Evolutionary conservation across 2,329 filamentous ascomycete genomes (phyloP).

Genomic region (Fusarium nisikadoi): DNA sequence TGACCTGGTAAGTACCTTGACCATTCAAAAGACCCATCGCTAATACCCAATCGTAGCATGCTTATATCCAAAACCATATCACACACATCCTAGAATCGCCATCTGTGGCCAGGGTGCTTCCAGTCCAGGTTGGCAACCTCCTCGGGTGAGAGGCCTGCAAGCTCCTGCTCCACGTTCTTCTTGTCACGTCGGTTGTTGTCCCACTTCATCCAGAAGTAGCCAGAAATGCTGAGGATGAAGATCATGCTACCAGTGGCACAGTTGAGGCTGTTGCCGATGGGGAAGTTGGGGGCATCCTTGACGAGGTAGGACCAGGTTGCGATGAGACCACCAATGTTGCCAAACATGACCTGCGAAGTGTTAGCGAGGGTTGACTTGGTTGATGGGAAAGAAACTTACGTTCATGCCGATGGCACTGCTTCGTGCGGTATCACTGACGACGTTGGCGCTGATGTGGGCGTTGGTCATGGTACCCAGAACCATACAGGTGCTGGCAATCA

Average conservation of each 20-base stretch:
- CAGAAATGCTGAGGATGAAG: constrained; percentile 59
- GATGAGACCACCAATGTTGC: constrained; percentile 70
- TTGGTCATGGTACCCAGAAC: constrained; percentile 70
- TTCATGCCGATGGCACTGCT: constrained; percentile 66
- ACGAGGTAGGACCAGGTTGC: constrained; percentile 73
- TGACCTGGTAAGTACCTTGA: not conserved
- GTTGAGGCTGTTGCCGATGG: constrained; percentile 73
- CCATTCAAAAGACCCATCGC: not conserved
- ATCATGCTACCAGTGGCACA: constrained; percentile 69
- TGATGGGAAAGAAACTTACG: constrained; percentile 21
- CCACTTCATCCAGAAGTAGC: constrained; percentile 69
- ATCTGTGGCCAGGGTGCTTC: constrained; percentile 74
- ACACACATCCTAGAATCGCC: constrained; percentile 50
- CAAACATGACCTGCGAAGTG: constrained; percentile 43
- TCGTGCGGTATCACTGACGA: constrained; percentile 73
- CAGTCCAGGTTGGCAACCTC: constrained; percentile 72
- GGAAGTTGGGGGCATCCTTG: constrained; percentile 71
- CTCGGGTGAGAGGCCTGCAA: constrained; percentile 64
- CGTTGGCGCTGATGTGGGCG: constrained; percentile 71
- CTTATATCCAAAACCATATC: not conserved
- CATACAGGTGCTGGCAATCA: constrained; percentile 70
- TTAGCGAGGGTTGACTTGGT: not conserved
- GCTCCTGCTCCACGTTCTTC: constrained; percentile 65
- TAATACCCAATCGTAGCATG: constrained; percentile 4
- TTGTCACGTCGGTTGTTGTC: constrained; percentile 69